A percentile compares a stretch with the other conserved stretches of the same genome.
Evolutionary conservation across 768 basidiomycete species (phyloP).

Genomic region (Dentipellis fragilis): DNA sequence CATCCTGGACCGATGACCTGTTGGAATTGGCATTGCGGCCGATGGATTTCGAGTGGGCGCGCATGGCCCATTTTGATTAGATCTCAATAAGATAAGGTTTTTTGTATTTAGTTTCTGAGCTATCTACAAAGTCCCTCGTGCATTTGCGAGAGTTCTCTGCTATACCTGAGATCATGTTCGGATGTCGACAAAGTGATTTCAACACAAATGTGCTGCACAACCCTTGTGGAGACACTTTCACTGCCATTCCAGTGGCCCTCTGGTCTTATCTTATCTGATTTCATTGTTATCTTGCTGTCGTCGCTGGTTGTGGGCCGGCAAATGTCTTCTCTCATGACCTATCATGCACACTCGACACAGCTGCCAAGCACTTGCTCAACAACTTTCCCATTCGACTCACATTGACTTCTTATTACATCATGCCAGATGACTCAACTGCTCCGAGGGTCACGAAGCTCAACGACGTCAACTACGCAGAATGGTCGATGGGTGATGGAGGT

Average conservation of each 20-base stretch:
- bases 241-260: background rate
- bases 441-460: constrained; percentile 8
- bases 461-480: constrained; percentile 15
- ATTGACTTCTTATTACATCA: background rate
- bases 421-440: background rate
- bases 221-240: background rate
- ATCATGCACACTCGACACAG: background rate
- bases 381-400: background rate
- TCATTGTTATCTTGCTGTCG: too few species aligned
- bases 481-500: constrained; percentile 14
- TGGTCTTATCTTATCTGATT: background rate
- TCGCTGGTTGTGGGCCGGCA: too few species aligned
- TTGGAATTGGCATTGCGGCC: background rate
- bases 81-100: background rate
- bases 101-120: background rate
- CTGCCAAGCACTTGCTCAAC: background rate
- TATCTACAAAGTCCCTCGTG: background rate
- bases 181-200: too few species aligned
- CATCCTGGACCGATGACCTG: background rate
- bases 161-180: too few species aligned
- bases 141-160: background rate
- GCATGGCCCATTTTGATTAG: background rate
- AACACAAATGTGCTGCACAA: background rate
- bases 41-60: background rate
- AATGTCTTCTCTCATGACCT: background rate